Base-by-base conservation (phyloP, 345 rosid species). In the Euphorbia tirucalli region DNA sequence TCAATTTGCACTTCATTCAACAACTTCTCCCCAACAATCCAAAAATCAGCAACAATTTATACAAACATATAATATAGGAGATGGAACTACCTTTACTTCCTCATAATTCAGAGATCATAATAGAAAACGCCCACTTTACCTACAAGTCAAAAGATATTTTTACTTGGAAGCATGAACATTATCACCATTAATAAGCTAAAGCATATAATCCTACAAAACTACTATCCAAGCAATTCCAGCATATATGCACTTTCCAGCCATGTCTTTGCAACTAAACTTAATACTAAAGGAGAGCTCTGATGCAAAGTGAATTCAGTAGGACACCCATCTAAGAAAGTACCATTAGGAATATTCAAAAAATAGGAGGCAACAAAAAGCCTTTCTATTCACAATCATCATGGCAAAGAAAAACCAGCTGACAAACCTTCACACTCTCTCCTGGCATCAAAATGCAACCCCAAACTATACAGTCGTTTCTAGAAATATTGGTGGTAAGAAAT, bases 41-140 rank as follows among this genome's bases (percentile, higher is more conserved):
- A 79, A 46, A 83, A 71, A 69, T 70, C 77, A 77, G 65, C 41
- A 72, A 70, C 60, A 58, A 66, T 64, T 69, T 30, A 75, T 35
- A 43, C 66, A 65, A 69, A 70, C 65, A 74, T 74, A 70, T 72
- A 75, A 80, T 74, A 37, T 82, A 75, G 64, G 85, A 74, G 78
- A 80, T 81, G 99, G 84, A 88, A 80, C 99, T 96, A 96, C 99
- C 98, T 93, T 95, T 84, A 93, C 86, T 84, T 91, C 90, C 91
- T 84, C 96, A 87, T 87, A 87, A 87, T 89, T 94, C 98, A 93
- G 99, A 85, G 99, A 88, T 88, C 93, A 89, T 90, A 81, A 87
- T 84, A 90, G 92, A 88, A 88, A 67, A 92, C 91, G 96, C 86
- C 99, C 91, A 89, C 87, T 85, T 95, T 90, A 90, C 99, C 99